Conservation (phyloP, 129 eudicot species). For the Ambrosia artemisiifolia region DNA sequence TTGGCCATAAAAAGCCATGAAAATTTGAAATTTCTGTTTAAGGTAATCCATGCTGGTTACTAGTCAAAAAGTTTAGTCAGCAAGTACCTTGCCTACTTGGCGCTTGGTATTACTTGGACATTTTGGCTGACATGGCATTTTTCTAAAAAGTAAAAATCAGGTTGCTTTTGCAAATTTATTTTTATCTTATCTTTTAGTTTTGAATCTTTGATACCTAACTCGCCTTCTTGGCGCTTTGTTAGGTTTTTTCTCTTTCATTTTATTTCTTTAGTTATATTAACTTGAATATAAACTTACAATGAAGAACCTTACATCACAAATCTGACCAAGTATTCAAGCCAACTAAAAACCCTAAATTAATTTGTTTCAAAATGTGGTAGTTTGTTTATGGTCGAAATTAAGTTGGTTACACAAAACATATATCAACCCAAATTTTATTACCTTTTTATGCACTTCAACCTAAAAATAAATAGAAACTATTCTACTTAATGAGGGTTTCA, state of each 20-base stretch:
- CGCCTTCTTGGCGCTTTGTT: neutral
- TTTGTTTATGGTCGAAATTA: neutral
- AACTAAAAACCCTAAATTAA: neutral
- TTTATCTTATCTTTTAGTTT: neutral
- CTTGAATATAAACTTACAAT: neutral
- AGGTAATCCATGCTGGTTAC: neutral
- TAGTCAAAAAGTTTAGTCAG: neutral
- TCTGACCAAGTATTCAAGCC: neutral
- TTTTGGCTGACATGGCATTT: neutral
- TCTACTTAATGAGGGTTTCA: neutral
- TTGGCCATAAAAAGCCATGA: neutral
- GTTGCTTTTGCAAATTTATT: neutral
- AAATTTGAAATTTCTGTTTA: neutral
- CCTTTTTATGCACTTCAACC: neutral
- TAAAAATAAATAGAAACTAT: neutral
- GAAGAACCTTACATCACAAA: neutral
- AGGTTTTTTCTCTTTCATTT: neutral
- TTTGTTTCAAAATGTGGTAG: neutral
- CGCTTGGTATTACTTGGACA: neutral
- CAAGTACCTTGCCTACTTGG: neutral
- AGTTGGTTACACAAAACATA: neutral
- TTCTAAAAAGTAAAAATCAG: neutral
- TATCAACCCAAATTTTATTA: neutral
- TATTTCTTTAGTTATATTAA: neutral
- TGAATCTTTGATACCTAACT: neutral